Percentiles rank a stretch among this genome's conserved stretches.
These are phyloP conservation scores for Dothistroma septosporum DNA, from an alignment of 2,329 filamentous ascomycete genomes.

Conservation along the genomic window DNA sequence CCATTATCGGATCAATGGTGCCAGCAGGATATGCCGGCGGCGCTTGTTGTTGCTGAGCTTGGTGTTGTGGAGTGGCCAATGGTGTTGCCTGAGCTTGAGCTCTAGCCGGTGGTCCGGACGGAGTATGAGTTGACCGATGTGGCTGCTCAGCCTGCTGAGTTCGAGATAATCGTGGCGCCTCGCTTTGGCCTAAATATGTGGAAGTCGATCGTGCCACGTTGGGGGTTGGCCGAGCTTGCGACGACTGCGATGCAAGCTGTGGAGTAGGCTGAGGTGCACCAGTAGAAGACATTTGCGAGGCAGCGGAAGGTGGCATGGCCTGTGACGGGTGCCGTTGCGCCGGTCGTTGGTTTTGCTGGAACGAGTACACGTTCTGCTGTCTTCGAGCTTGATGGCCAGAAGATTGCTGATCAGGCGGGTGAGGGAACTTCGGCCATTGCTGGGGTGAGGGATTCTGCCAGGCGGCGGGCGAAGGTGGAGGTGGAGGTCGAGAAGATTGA, in stretches of 20 bases:
- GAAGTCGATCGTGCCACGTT: neutral
- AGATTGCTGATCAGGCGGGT: neutral
- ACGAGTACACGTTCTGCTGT: neutral
- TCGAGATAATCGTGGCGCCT: neutral
- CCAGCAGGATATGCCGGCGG: neutral
- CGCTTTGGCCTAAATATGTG: neutral
- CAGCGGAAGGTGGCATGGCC: neutral
- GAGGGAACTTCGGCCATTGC: neutral
- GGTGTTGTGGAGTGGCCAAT: neutral
- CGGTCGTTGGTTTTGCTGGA: constrained; percentile 1
- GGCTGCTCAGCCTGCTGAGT: neutral
- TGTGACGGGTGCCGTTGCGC: constrained; percentile 7
- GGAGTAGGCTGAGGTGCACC: neutral
- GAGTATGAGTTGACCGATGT: neutral
- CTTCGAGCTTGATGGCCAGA: neutral
- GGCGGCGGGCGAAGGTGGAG: neutral
- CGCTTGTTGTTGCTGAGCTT: neutral
- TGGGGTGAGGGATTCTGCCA: neutral
- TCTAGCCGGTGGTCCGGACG: neutral
- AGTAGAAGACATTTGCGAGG: neutral
- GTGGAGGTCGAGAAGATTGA: neutral
- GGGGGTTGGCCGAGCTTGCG: neutral
- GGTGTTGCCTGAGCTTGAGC: neutral
- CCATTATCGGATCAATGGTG: constrained; percentile 1
- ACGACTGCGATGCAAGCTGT: neutral